Conservation (phyloP, 2,329 filamentous ascomycete species). For the Talaromyces sp. region DNA sequence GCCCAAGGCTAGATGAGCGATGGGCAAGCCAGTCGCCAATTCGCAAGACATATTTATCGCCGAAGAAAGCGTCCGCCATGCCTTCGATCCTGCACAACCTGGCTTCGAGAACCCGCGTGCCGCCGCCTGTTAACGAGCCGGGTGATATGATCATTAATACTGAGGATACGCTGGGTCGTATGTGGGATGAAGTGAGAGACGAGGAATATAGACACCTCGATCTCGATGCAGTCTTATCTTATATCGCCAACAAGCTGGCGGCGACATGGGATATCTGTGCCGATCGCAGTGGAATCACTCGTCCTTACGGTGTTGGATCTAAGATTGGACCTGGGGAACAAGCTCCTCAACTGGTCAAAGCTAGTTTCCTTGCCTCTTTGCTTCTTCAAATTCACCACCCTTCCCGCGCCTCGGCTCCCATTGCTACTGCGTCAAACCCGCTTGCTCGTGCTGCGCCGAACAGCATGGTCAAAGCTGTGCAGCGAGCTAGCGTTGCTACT, state of each 20-base stretch:
- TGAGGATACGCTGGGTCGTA: conserved; percentile 67
- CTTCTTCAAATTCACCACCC: conserved; percentile 79
- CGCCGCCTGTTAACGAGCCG: conserved; percentile 65
- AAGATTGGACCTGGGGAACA: conserved; percentile 68
- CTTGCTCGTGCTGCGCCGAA: conserved; percentile 29
- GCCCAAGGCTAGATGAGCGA: conserved; percentile 45
- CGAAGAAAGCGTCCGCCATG: conserved; percentile 64
- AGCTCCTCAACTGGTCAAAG: conserved; percentile 70
- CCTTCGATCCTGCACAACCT: conserved; percentile 72
- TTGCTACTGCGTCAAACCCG: conserved; percentile 25
- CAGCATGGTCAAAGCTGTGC: conserved; percentile 32
- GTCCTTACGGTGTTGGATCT: conserved; percentile 47
- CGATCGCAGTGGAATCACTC: conserved; percentile 46
- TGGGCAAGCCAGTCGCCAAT: conserved; percentile 40
- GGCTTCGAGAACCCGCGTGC: conserved; percentile 58
- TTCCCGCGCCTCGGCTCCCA: conserved; percentile 40
- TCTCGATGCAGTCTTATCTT: conserved; percentile 35
- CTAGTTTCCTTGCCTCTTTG: conserved; percentile 75
- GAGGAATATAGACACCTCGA: conserved; percentile 35
- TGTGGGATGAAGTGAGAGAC: conserved; percentile 57
- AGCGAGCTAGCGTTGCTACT: conserved; percentile 29
- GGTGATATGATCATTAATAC: conserved; percentile 73
- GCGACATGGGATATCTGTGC: conserved; percentile 37
- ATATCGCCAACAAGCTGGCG: conserved; percentile 38
- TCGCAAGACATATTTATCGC: conserved; percentile 38